phyloP scores from a whole-genome alignment of 805 yeast genomes.

The Brettanomyces sp. region DNA sequence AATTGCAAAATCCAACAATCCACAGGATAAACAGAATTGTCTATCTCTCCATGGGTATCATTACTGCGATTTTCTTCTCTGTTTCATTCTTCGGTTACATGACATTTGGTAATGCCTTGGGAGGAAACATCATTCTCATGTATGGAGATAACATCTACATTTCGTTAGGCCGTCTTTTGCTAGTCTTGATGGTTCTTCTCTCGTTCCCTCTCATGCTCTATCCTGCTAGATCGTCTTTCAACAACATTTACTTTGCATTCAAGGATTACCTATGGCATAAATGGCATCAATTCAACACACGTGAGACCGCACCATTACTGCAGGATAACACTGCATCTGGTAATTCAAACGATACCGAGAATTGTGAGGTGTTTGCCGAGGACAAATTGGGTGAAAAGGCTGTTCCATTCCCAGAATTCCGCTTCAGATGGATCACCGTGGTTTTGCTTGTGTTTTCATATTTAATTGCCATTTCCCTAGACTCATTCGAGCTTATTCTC shows the following conservation, averaged over 20 bases:
- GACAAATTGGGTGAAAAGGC: constrained; percentile 18
- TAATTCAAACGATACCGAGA: neutral
- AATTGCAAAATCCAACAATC: constrained; percentile 45
- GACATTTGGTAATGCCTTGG: constrained; percentile 57
- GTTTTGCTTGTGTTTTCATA: constrained; percentile 40
- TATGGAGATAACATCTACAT: constrained; percentile 47
- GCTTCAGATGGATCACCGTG: constrained; percentile 42
- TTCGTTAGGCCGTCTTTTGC: constrained; percentile 45
- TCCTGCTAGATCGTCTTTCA: constrained; percentile 67
- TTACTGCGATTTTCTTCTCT: constrained; percentile 47
- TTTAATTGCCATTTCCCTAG: constrained; percentile 45
- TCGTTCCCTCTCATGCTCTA: constrained; percentile 76
- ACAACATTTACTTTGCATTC: constrained; percentile 39
- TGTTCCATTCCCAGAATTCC: constrained; percentile 38
- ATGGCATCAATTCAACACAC: too few species aligned
- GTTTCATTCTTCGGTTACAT: constrained; percentile 66
- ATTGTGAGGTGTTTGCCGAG: neutral
- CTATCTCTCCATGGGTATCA: constrained; percentile 38
- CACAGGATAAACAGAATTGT: constrained; percentile 38
- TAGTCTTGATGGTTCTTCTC: constrained; percentile 65
- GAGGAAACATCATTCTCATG: constrained; percentile 63
- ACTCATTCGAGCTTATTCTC: constrained; percentile 58
- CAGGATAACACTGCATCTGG: neutral
- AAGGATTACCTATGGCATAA: neutral
- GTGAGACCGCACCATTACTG: neutral